Evolutionary conservation across 1,139 yeast species (phyloP), one percentile per base, ranked within the genome.

Genomic region (Diutina pseudorugosa): DNA sequence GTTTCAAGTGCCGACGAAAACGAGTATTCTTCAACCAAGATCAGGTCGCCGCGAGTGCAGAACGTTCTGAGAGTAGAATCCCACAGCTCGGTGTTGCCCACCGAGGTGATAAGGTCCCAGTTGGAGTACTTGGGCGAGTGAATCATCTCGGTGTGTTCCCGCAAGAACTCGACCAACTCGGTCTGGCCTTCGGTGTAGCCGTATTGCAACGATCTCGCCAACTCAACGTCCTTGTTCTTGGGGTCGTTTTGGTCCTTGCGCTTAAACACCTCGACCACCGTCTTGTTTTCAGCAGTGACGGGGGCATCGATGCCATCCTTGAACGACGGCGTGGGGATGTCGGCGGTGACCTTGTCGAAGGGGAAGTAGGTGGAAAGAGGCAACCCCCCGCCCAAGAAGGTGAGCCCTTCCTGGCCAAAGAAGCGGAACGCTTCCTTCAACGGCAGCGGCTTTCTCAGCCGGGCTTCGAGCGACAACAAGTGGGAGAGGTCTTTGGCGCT

Each of bases 321-420:
- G 63, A 89, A 89, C 1, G 95, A 90, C 42, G 93, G 85, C 25
- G 80, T 75, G 55, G 95, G 95, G 5, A 90, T 73, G 55, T 82
- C 82, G 27, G 85, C 83, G 25, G 75, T 65, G 52, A 90, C 65
- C 59, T 80, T 79, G 62, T 88, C 89, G 78, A 91, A 88, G 52
- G 98, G 98, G 77, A 93, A 93, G 67, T 86, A 85, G 59, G 85
- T 91, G 19, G 96, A 73, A 62, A 88, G 71, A 19, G 98, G 98
- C 60, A 93, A 78, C 6, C 98, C 98, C 58, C 98, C 98, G 53
- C 97, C 98, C 57, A 93, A 79, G 63, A 90, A 90, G 54, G 91
- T 82, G 65, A 93, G 75, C 52, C 83, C 81, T 48, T 96, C 96
- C 58, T 80, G 76, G 50, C 74, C 73, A 64, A 73, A 85, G 71